Evolutionary conservation across 345 rosid genomes (phyloP).

Genomic region (Anacardium occidentale): DNA sequence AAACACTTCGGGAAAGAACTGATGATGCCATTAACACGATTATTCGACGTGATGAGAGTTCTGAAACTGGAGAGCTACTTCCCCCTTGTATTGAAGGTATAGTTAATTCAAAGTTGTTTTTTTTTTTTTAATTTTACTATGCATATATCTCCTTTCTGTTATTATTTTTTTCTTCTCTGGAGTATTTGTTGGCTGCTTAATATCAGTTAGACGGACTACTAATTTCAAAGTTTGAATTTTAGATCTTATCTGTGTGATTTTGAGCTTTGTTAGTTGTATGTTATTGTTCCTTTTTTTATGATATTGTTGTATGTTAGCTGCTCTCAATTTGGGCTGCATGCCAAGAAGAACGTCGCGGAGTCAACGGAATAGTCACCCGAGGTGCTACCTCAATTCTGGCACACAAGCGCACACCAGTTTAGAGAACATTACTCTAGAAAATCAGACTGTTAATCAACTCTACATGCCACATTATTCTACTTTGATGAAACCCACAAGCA

Average conservation of each 20-base stretch:
- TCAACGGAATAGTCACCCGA: constrained; percentile 46
- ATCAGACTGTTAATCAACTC: constrained; percentile 20
- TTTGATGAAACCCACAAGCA: constrained; percentile 21
- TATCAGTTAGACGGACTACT: background rate
- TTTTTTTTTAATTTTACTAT: background rate
- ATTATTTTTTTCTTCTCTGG: background rate
- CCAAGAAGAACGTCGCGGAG: constrained; percentile 61
- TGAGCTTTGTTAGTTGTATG: background rate
- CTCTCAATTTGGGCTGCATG: constrained; percentile 65
- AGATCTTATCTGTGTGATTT: background rate
- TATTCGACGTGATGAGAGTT: constrained; percentile 52
- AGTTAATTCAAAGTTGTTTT: constrained; percentile 12
- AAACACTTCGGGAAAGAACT: constrained; percentile 53
- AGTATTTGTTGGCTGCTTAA: background rate
- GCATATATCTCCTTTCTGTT: background rate
- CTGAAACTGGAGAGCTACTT: constrained; percentile 62
- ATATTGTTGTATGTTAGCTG: constrained; percentile 46
- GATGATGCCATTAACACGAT: constrained; percentile 71
- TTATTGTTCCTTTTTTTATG: constrained; percentile 9
- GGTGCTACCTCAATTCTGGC: constrained; percentile 44
- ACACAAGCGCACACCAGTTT: constrained; percentile 27
- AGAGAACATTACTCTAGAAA: constrained; percentile 20
- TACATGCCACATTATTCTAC: constrained; percentile 23
- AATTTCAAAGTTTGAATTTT: constrained; percentile 4
- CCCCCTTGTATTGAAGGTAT: constrained; percentile 81